These are phyloP conservation scores for Phanerochaete carnosa DNA, from an alignment of 768 basidiomycete genomes.

Conservation along the genomic window DNA sequence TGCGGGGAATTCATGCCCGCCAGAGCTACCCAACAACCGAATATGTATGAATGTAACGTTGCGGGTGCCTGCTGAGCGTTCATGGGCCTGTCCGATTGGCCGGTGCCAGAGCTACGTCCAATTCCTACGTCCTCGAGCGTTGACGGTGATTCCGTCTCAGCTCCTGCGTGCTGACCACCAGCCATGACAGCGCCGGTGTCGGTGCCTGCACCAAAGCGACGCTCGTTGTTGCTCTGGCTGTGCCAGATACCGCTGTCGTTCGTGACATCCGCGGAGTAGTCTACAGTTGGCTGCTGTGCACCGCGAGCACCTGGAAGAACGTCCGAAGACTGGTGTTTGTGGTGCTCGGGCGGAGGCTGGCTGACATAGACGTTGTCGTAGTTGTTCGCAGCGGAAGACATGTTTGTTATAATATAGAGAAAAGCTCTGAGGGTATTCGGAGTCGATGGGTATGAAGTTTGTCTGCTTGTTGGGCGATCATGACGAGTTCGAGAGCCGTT, in stretches of 20 bases:
- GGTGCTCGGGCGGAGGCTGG: slow-evolving; percentile 36
- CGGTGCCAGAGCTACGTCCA: neutral
- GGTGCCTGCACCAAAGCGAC: slow-evolving; percentile 18
- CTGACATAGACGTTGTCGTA: slow-evolving; percentile 8
- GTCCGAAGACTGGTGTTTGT: slow-evolving; percentile 45
- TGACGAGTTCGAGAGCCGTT: neutral
- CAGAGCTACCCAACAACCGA: no score
- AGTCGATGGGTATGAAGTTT: neutral
- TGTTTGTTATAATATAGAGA: neutral
- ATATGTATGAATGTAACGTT: no score
- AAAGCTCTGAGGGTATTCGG: neutral
- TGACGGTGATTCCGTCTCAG: neutral
- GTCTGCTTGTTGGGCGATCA: neutral
- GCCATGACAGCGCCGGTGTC: slow-evolving; percentile 19
- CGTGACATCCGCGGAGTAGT: slow-evolving; percentile 39
- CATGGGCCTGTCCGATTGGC: slow-evolving; percentile 28
- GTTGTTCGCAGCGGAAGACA: slow-evolving; percentile 7
- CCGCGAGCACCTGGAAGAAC: slow-evolving; percentile 42
- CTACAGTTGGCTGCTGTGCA: slow-evolving; percentile 21
- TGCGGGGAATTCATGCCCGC: no score
- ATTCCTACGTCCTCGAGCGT: neutral
- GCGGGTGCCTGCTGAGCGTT: slow-evolving; percentile 34
- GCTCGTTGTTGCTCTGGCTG: slow-evolving; percentile 17
- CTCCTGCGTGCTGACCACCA: slow-evolving; percentile 18
- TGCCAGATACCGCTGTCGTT: slow-evolving; percentile 27